These are phyloP conservation scores for Phoma sp. DNA, from an alignment of 2,329 filamentous ascomycete genomes.

Conservation along the genomic window DNA sequence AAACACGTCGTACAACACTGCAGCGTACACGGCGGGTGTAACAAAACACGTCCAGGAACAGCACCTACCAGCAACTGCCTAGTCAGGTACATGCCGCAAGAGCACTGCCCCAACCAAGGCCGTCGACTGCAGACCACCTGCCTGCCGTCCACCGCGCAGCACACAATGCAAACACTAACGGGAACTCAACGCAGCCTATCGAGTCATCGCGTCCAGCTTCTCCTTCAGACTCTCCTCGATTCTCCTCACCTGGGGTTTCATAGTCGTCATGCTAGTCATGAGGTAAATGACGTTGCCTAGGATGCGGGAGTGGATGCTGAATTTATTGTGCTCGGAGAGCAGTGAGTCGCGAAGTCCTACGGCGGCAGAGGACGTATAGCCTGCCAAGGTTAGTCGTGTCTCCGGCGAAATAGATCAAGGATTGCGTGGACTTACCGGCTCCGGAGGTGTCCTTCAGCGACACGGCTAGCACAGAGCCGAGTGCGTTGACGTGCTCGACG, in stretches of 20 bases:
- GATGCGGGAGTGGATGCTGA: constrained; percentile 64
- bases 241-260: constrained; percentile 18
- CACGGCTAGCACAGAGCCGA: constrained; percentile 78
- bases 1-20: background rate
- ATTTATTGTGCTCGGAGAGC: constrained; percentile 46
- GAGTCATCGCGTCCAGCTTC: constrained; percentile 17
- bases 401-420: background rate
- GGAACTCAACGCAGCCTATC: background rate
- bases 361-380: constrained; percentile 64
- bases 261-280: constrained; percentile 59
- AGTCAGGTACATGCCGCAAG: background rate
- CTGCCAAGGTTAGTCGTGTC: constrained; percentile 32
- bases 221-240: constrained; percentile 31
- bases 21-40: constrained; percentile 11
- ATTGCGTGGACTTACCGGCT: constrained; percentile 46
- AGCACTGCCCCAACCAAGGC: constrained; percentile 1
- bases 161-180: background rate
- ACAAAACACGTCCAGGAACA: constrained; percentile 1
- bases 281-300: constrained; percentile 67
- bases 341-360: constrained; percentile 60
- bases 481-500: constrained; percentile 72
- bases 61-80: constrained; percentile 9
- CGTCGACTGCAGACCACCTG: background rate
- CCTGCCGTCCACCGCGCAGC: background rate
- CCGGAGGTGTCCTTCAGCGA: constrained; percentile 58